Evolutionary conservation across 257 asterid species (phyloP).

Genomic region (Osmanthus fragrans): DNA sequence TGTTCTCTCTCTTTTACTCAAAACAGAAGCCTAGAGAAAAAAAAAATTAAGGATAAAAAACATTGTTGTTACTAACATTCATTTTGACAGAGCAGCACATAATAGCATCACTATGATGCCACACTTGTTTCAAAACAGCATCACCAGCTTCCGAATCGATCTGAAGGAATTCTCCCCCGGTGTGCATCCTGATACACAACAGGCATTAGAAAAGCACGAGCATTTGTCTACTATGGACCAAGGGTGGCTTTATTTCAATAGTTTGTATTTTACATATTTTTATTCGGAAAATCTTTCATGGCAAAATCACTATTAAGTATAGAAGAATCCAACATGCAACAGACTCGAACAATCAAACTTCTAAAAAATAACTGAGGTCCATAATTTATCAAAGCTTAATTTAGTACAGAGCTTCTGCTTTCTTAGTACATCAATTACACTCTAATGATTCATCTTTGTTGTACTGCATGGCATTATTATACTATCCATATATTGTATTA

Average conservation of each 20-base stretch:
- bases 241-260: not conserved
- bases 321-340: not conserved
- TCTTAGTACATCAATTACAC: not conserved
- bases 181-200: constrained; percentile 53
- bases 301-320: not conserved
- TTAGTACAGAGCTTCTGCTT: too few species aligned
- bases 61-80: constrained; percentile 46
- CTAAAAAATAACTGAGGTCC: not conserved
- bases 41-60: not conserved
- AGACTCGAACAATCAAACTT: not conserved
- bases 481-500: not conserved
- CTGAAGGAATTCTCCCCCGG: constrained; percentile 73
- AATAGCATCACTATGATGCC: constrained; percentile 86
- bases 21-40: not conserved
- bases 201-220: not conserved
- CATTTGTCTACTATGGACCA: not conserved
- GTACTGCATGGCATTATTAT: not conserved
- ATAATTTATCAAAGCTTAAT: not conserved
- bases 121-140: constrained; percentile 70
- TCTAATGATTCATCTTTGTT: not conserved
- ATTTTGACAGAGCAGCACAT: constrained; percentile 90
- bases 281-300: not conserved
- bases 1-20: not conserved
- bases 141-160: constrained; percentile 58
- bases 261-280: not conserved